Percentiles rank a stretch among this genome's conserved stretches.
Conservation (phyloP, 441 rosid genomes). For the Croton laevigatus region DNA sequence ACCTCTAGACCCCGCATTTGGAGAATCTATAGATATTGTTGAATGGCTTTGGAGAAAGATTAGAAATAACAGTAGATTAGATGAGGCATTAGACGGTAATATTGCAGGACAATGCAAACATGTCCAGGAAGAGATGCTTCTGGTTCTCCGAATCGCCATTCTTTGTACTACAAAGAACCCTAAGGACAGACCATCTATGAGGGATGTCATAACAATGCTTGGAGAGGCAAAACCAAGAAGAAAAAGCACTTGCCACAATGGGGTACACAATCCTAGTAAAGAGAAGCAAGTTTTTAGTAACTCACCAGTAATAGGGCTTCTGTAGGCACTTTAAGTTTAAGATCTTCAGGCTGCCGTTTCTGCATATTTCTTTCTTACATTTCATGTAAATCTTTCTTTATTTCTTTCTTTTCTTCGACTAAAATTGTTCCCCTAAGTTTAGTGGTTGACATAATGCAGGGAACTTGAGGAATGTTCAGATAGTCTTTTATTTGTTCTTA, state of each 20-base stretch:
- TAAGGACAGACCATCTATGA: constrained; percentile 83
- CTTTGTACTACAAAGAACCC: constrained; percentile 82
- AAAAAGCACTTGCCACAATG: constrained; percentile 57
- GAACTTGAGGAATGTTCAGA: neutral
- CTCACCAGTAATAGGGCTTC: constrained; percentile 49
- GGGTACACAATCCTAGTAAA: constrained; percentile 29
- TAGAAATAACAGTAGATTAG: constrained; percentile 45
- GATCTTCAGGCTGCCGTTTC: neutral
- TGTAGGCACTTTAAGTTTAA: constrained; percentile 23
- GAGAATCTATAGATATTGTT: constrained; percentile 66
- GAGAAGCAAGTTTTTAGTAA: constrained; percentile 46
- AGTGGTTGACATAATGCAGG: constrained; percentile 2
- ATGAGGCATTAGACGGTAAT: constrained; percentile 60
- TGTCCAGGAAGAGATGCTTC: constrained; percentile 85
- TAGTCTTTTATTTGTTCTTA: neutral
- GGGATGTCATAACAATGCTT: constrained; percentile 79
- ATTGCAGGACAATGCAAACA: constrained; percentile 78
- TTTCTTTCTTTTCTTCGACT: neutral
- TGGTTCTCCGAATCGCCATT: constrained; percentile 71
- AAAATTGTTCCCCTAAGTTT: constrained; percentile 7
- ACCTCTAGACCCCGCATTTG: constrained; percentile 85
- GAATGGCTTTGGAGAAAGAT: constrained; percentile 65
- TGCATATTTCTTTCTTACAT: neutral
- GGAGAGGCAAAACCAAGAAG: constrained; percentile 89
- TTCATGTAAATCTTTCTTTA: constrained; percentile 25